Percentiles rank a stretch among this genome's conserved stretches.
Conservation (phyloP, 2,329 filamentous ascomycete genomes). For the Xylaria sp. region DNA sequence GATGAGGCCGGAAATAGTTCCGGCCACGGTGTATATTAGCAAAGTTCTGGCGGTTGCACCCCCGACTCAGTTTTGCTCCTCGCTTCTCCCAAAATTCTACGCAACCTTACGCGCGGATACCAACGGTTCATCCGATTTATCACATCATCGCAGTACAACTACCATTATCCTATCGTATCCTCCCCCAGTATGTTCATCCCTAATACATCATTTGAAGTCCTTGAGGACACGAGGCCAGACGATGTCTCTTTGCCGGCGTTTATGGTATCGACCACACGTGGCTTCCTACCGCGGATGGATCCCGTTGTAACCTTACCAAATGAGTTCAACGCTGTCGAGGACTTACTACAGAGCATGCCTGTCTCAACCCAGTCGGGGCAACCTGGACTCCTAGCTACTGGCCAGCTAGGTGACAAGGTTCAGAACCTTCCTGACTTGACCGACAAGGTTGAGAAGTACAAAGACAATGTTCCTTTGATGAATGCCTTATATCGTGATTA, state of each 20-base stretch:
- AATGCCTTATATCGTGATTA: conserved; percentile 93
- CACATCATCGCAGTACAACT: not conserved
- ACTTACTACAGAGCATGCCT: conserved; percentile 59
- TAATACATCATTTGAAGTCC: conserved; percentile 64
- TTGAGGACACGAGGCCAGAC: conserved; percentile 69
- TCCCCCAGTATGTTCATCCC: conserved; percentile 42
- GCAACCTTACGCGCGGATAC: not conserved
- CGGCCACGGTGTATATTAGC: conserved; percentile 49
- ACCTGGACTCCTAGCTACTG: conserved; percentile 80
- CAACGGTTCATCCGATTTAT: not conserved
- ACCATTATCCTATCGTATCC: not conserved
- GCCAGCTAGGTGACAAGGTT: conserved; percentile 79
- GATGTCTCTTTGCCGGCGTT: conserved; percentile 75
- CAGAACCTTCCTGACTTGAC: conserved; percentile 82
- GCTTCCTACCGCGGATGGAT: conserved; percentile 76
- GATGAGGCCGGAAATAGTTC: conserved; percentile 49
- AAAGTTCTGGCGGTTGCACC: conserved; percentile 35
- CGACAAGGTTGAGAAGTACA: conserved; percentile 75
- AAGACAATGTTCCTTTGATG: conserved; percentile 78
- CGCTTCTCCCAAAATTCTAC: conserved; percentile 11
- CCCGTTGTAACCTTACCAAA: conserved; percentile 72
- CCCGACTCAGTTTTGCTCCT: conserved; percentile 16
- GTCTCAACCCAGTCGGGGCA: conserved; percentile 77
- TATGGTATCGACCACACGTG: conserved; percentile 79
- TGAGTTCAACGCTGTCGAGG: conserved; percentile 78